phyloP scores from a whole-genome alignment of 805 yeast genomes.

The Nakazawaea populi region DNA sequence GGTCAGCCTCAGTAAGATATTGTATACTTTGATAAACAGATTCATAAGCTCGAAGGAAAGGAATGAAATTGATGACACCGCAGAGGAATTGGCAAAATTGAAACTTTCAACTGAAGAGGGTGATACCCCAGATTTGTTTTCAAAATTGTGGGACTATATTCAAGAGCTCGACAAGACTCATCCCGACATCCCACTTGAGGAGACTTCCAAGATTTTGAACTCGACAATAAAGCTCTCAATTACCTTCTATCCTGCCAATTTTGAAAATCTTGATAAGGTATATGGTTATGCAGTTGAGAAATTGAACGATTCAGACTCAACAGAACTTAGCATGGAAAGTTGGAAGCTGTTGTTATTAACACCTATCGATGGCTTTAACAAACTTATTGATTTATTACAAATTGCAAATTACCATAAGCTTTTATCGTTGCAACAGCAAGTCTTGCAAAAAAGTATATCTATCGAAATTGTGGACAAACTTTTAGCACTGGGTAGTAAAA shows the following conservation, averaged over 20 bases:
- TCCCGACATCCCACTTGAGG: slow-evolving; percentile 63
- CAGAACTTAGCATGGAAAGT: slow-evolving; percentile 23
- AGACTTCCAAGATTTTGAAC: slow-evolving; percentile 57
- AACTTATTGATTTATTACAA: slow-evolving; percentile 34
- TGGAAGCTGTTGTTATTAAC: slow-evolving; percentile 41
- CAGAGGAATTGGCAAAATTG: slow-evolving; percentile 12
- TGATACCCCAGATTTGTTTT: slow-evolving; percentile 38
- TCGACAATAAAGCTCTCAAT: slow-evolving; percentile 62
- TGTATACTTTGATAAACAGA: slow-evolving; percentile 68
- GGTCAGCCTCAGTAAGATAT: slow-evolving; percentile 60
- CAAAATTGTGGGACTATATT: slow-evolving; percentile 62
- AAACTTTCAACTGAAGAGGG: slow-evolving; percentile 8
- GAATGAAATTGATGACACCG: slow-evolving; percentile 17
- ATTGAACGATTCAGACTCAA: slow-evolving; percentile 18
- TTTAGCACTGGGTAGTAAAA: slow-evolving; percentile 31
- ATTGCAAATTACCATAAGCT: slow-evolving; percentile 48
- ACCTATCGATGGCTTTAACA: slow-evolving; percentile 40
- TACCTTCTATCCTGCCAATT: slow-evolving; percentile 58
- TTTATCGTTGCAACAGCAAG: slow-evolving; percentile 43
- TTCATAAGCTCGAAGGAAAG: slow-evolving; percentile 48
- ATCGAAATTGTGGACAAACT: slow-evolving; percentile 55
- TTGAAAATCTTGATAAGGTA: slow-evolving; percentile 54
- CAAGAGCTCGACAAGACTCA: slow-evolving; percentile 46
- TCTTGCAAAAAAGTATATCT: slow-evolving; percentile 53
- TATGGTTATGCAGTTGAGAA: slow-evolving; percentile 48